Conservation (phyloP, 192 early-diverging fungal genomes). For the Powellomyces hirtus region DNA sequence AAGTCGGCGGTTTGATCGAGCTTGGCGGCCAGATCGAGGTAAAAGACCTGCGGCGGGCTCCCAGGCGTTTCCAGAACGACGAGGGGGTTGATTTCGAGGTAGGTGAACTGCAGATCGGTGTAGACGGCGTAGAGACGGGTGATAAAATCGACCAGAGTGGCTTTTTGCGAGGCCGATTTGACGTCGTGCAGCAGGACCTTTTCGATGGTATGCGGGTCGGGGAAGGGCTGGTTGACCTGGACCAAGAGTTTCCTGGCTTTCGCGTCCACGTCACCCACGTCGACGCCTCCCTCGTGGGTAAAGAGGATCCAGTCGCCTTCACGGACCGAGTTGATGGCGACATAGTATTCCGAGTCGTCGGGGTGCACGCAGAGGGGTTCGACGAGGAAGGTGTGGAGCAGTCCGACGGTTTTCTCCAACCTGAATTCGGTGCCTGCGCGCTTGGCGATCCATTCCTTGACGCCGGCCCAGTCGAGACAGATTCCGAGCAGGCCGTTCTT, state of each 20-base stretch:
- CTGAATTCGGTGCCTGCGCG: conserved; percentile 83
- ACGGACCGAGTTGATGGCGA: conserved; percentile 93
- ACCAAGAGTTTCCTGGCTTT: conserved; percentile 88
- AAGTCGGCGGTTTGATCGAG: conserved; percentile 98
- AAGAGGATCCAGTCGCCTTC: conserved; percentile 96
- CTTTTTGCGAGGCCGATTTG: conserved; percentile 47
- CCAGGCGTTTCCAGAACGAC: conserved; percentile 78
- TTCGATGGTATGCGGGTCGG: conserved; percentile 64
- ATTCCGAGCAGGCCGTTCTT: conserved; percentile 93
- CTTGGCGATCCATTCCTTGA: conserved; percentile 86
- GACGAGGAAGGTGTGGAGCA: conserved; percentile 91
- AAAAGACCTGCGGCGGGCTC: conserved; percentile 70
- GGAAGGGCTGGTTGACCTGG: conserved; percentile 75
- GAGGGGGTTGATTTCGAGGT: conserved; percentile 99
- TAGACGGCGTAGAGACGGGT: conserved; percentile 92
- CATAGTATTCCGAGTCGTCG: conserved; percentile 91
- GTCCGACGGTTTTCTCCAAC: conserved; percentile 80
- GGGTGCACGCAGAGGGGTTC: conserved; percentile 94
- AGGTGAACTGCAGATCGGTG: conserved; percentile 96
- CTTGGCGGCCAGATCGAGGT: conserved; percentile 96
- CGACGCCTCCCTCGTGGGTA: conserved; percentile 98
- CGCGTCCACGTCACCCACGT: conserved; percentile 97
- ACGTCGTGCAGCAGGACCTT: conserved; percentile 12
- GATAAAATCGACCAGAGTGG: conserved; percentile 87
- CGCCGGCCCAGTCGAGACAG: conserved; percentile 85